These are phyloP conservation scores for Mortierella sp. DNA, from an alignment of 371 early-diverging fungal species.

Conservation along the genomic window DNA sequence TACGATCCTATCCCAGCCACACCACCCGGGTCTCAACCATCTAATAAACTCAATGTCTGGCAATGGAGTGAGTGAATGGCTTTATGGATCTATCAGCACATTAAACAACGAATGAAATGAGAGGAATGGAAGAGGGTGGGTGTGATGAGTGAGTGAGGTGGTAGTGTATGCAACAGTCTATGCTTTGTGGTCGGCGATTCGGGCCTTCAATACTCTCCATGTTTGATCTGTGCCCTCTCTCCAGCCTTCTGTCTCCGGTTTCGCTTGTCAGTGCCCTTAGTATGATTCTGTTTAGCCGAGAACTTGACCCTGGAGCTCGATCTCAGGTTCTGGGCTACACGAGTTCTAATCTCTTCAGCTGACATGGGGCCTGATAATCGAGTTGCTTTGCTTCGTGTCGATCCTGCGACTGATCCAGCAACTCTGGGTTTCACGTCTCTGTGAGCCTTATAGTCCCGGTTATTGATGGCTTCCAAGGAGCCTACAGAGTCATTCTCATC, in stretches of 20 bases:
- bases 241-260: conserved; percentile 40
- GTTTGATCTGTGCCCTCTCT: conserved; percentile 32
- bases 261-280: conserved; percentile 69
- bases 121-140: no score
- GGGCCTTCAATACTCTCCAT: conserved; percentile 25
- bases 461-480: conserved; percentile 58
- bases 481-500: conserved; percentile 41
- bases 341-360: conserved; percentile 66
- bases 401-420: conserved; percentile 37
- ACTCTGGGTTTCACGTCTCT: conserved; percentile 58
- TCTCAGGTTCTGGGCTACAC: conserved; percentile 63
- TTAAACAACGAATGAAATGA: no score
- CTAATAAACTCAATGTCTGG: no score
- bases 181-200: no score
- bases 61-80: no score
- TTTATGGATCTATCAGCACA: no score
- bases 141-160: no score
- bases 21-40: no score
- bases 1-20: no score
- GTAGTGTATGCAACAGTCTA: no score
- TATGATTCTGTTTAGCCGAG: conserved; percentile 59
- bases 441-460: conserved; percentile 68
- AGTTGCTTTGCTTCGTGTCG: conserved; percentile 41
- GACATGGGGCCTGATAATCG: conserved; percentile 56
- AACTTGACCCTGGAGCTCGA: conserved; percentile 53